phyloP scores from a whole-genome alignment of 441 rosid genomes.

The Populus tomentosa region DNA sequence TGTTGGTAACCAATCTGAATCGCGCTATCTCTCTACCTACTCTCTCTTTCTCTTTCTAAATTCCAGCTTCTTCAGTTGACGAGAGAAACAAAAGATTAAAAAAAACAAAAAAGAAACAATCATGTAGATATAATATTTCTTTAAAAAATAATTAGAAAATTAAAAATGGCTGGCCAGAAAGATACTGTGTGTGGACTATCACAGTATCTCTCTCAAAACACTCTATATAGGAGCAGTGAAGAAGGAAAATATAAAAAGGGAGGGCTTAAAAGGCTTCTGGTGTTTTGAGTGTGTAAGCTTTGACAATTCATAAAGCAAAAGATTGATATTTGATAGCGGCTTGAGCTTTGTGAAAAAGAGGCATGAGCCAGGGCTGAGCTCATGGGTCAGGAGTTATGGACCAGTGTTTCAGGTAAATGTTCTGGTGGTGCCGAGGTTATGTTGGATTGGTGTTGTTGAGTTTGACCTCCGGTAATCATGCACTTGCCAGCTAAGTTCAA shows the following conservation, averaged over 20 bases:
- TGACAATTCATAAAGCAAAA: conserved; percentile 25
- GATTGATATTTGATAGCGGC: background rate
- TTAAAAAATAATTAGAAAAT: background rate
- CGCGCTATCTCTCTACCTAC: conserved; percentile 12
- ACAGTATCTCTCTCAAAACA: background rate
- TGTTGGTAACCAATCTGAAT: conserved; percentile 28
- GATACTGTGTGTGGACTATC: conserved; percentile 4
- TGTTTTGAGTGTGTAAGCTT: conserved; percentile 19
- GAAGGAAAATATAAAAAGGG: background rate
- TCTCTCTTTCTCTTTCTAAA: background rate
- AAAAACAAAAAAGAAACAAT: background rate
- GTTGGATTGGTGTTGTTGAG: background rate
- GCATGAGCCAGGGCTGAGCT: background rate
- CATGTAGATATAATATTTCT: background rate
- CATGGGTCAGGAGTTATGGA: background rate
- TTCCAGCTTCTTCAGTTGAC: conserved; percentile 13
- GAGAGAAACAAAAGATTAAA: background rate
- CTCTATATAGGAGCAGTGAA: background rate
- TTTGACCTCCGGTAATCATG: conserved; percentile 35
- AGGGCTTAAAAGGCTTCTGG: conserved; percentile 8
- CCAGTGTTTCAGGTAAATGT: conserved; percentile 9
- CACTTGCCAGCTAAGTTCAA: conserved; percentile 29
- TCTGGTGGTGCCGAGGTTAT: background rate
- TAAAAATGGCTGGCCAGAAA: background rate
- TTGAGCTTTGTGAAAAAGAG: background rate